Conservation (phyloP, 768 basidiomycete species). For the Mycena vitilis region DNA sequence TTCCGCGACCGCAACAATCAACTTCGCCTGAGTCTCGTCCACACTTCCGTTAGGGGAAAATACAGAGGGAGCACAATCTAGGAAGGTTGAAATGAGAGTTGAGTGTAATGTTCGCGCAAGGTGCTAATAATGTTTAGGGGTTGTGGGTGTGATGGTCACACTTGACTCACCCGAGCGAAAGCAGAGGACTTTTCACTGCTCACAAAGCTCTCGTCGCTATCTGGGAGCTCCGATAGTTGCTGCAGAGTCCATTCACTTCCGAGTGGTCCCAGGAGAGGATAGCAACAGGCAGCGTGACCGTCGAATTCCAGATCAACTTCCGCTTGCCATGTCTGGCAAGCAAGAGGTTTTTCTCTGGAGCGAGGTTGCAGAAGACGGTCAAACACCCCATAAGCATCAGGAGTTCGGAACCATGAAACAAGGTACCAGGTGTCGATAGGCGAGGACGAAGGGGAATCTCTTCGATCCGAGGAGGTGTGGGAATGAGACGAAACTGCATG, state of each 20-base stretch:
- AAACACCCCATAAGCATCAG: conserved; percentile 65
- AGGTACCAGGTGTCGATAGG: conserved; percentile 73
- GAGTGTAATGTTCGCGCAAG: conserved; percentile 82
- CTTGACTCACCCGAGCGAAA: conserved; percentile 31
- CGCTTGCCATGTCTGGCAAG: conserved; percentile 46
- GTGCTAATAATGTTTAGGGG: conserved; percentile 54
- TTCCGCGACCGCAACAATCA: conserved; percentile 66
- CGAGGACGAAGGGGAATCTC: conserved; percentile 35
- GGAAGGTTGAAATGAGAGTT: conserved; percentile 82
- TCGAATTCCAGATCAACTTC: conserved; percentile 51
- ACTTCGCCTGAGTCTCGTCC: conserved; percentile 68
- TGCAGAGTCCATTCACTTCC: conserved; percentile 49
- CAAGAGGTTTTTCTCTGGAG: conserved; percentile 12
- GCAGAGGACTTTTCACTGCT: conserved; percentile 14
- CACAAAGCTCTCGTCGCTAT: conserved; percentile 17
- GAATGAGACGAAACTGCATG: conserved; percentile 51
- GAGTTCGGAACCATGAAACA: conserved; percentile 64
- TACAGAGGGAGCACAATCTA: conserved; percentile 87
- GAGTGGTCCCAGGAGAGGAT: conserved; percentile 36
- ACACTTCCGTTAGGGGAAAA: conserved; percentile 77
- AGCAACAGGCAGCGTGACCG: conserved; percentile 48
- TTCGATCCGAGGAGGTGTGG: conserved; percentile 16
- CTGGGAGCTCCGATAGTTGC: conserved; percentile 43
- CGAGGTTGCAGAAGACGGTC: conserved; percentile 56
- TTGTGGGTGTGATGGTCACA: not conserved